Base-by-base conservation (phyloP, 805 yeast species). In the Danielia oregonensis region DNA sequence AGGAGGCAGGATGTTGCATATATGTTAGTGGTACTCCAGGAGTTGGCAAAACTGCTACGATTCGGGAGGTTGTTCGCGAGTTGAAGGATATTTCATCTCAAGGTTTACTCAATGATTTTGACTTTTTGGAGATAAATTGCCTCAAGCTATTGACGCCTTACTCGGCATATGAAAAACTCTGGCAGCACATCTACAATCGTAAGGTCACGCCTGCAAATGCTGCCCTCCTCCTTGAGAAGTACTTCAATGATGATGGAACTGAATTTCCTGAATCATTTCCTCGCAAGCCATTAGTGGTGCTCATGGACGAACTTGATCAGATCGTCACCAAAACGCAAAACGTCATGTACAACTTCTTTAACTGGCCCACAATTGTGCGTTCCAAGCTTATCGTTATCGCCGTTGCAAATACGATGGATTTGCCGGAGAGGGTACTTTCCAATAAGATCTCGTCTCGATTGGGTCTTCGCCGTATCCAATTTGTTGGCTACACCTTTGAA, bases 21-120 rank as follows among this genome's bases (percentile, higher is more conserved):
- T 93, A 89, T 54, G 79, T 93, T 8, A 86, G 96, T 58, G 99
- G 99, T 3, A 87, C 96, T 0, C 98, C 99, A 0, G 99, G 99
- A 6, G 91, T 94, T 2, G 98, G 98, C 9, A 93, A 93, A 54
- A 91, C 98, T 0, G 93, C 95, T 3, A 91, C 97, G 0, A 79
- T 91, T 2, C 64, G 95, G 35, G 95, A 88, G 51, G 97, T 85
- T 0, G 22, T 33, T n/a, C 11, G 16, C 12, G 87, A 83, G 49
- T 59, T 93, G 23, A 70, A 73, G 28, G 57, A 65, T 41, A 39
- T 51, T 9, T 51, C 51, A 24, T 43, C 29, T 24, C 45, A 31
- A 26, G 57, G 54, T 8, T 63, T 57, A 29, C 35, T 63, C 21
- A 49, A 55, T 33, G 55, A 51, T 10, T 93, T 93, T 54, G 77